A percentile compares a stretch with the other conserved stretches of the same genome.
phyloP scores from a whole-genome alignment of 2,329 filamentous ascomycete genomes.

The Colletotrichum sp. region DNA sequence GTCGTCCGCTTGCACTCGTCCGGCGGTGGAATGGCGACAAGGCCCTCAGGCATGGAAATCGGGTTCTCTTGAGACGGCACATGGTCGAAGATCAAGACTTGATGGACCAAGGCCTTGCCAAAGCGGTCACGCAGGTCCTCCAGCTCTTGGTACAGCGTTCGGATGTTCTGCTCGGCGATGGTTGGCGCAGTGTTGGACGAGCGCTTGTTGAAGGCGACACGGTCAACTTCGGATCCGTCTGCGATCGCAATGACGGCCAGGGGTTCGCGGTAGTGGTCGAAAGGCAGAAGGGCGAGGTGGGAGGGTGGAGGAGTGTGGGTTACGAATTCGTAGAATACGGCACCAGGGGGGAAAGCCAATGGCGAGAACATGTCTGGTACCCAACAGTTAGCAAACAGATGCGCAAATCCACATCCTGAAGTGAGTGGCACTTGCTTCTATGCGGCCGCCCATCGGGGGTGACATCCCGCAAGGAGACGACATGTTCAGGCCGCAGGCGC shows the following conservation, averaged over 20 bases:
- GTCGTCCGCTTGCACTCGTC: constrained; percentile 77
- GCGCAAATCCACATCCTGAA: not conserved
- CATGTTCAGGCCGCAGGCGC: constrained; percentile 78
- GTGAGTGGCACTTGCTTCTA: constrained; percentile 67
- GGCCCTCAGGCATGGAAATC: constrained; percentile 67
- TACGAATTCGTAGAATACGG: constrained; percentile 86
- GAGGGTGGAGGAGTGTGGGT: constrained; percentile 81
- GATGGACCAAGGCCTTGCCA: constrained; percentile 78
- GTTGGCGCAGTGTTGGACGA: constrained; percentile 57
- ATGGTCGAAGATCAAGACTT: constrained; percentile 82
- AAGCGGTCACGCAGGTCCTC: constrained; percentile 75
- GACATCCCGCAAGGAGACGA: constrained; percentile 85
- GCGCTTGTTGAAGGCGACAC: constrained; percentile 57
- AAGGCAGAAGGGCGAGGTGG: constrained; percentile 81
- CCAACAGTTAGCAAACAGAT: not conserved
- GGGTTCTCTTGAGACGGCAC: constrained; percentile 50
- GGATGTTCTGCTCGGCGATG: constrained; percentile 61
- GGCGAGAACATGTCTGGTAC: constrained; percentile 89
- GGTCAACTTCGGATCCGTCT: constrained; percentile 75
- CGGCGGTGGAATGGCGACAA: constrained; percentile 72
- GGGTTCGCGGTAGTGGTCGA: constrained; percentile 88
- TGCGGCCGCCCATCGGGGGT: constrained; percentile 84
- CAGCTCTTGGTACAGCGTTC: constrained; percentile 69
- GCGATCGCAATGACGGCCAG: constrained; percentile 84
- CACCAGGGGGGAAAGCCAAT: constrained; percentile 82